Evolutionary conservation across 768 basidiomycete species (phyloP).

Genomic region (Omphalotus guepiniiformis): DNA sequence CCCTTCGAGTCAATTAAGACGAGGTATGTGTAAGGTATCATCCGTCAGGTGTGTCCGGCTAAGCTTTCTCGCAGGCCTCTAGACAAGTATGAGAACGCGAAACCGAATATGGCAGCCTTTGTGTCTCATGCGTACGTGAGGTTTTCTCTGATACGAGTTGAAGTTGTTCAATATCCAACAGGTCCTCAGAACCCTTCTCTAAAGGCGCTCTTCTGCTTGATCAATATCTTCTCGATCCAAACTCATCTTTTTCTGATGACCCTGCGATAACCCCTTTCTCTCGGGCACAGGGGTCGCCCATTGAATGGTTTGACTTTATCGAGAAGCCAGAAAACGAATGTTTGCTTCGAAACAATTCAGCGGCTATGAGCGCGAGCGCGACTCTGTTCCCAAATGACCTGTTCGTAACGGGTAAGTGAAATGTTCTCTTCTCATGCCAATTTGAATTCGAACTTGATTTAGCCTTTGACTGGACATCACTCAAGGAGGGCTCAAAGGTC

Average conservation of each 20-base stretch:
- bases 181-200: neutral
- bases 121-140: constrained; percentile 3
- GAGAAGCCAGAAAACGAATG: constrained; percentile 13
- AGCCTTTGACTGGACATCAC: constrained; percentile 58
- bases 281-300: neutral
- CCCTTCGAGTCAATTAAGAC: neutral
- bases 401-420: neutral
- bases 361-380: constrained; percentile 12
- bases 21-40: neutral
- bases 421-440: too few species aligned
- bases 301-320: constrained; percentile 8
- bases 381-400: neutral
- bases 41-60: neutral
- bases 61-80: constrained; percentile 1
- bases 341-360: constrained; percentile 12
- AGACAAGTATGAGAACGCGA: constrained; percentile 15
- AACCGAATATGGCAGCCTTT: constrained; percentile 15
- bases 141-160: neutral
- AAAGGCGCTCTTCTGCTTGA: constrained; percentile 11
- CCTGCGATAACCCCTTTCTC: neutral
- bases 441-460: neutral
- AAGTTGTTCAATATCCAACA: neutral
- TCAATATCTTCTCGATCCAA: constrained; percentile 2
- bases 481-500: constrained; percentile 46
- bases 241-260: neutral